A percentile compares a stretch with the other conserved stretches of the same genome.
Evolutionary conservation across 1,284 basidiomycete species (phyloP).

Genomic region (Irpex sp.): DNA sequence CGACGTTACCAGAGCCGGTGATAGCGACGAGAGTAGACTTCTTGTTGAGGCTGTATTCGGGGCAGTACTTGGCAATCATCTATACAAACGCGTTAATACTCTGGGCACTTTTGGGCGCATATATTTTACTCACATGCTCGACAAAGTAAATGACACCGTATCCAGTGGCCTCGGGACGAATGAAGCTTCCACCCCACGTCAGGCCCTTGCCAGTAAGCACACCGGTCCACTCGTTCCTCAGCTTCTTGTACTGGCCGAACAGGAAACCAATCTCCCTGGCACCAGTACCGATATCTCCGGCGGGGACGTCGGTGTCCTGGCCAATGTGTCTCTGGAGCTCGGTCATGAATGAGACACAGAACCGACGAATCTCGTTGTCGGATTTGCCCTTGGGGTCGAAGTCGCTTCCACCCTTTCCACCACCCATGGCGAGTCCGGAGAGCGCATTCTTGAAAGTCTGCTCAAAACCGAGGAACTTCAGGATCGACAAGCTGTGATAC

Average conservation of each 20-base stretch:
- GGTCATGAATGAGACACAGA: constrained; percentile 69
- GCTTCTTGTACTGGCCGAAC: constrained; percentile 75
- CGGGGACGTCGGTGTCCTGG: constrained; percentile 77
- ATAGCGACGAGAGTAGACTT: constrained; percentile 58
- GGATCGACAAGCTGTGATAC: constrained; percentile 55
- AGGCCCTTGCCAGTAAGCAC: constrained; percentile 78
- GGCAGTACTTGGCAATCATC: constrained; percentile 51
- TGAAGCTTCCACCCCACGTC: constrained; percentile 72
- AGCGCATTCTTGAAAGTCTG: constrained; percentile 85
- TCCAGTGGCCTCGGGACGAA: constrained; percentile 72
- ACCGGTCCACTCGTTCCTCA: constrained; percentile 74
- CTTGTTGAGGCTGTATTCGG: constrained; percentile 41
- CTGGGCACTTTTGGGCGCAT: background rate
- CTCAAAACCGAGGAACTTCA: constrained; percentile 86
- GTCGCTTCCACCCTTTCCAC: constrained; percentile 70
- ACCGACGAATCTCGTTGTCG: constrained; percentile 72
- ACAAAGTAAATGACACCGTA: constrained; percentile 83
- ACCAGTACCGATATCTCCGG: constrained; percentile 73
- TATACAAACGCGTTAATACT: constrained; percentile 16
- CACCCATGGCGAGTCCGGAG: constrained; percentile 77
- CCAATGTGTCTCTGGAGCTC: constrained; percentile 74
- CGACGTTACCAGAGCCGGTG: constrained; percentile 74
- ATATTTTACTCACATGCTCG: constrained; percentile 48
- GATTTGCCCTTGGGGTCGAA: constrained; percentile 85
- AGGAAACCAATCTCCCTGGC: constrained; percentile 70